A percentile compares a stretch with the other conserved stretches of the same genome.
phyloP scores from a whole-genome alignment of 768 basidiomycete species.

The Boletus subcaerulescens region DNA sequence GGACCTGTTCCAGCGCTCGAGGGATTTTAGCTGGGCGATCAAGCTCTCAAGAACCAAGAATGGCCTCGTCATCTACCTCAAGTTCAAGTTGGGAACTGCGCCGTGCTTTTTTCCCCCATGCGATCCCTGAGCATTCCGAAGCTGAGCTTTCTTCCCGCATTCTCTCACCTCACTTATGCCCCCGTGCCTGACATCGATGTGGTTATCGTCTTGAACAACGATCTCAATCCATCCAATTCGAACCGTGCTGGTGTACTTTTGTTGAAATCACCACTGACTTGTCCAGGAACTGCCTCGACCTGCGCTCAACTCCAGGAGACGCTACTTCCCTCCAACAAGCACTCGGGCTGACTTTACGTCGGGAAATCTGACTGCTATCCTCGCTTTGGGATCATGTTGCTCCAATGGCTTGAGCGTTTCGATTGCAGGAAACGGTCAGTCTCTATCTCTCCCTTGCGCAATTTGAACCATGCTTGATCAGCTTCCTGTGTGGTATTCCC shows the following conservation, averaged over 20 bases:
- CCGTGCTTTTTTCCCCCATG: background rate
- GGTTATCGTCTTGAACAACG: slow-evolving; percentile 13
- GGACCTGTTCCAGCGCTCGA: no score
- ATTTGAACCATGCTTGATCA: background rate
- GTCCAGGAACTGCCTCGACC: background rate
- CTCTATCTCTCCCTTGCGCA: no score
- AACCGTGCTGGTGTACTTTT: slow-evolving; percentile 10
- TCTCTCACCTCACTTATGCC: background rate
- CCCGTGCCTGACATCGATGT: no score
- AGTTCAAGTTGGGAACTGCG: no score
- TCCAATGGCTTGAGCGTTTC: background rate
- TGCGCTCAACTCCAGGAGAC: slow-evolving; percentile 10
- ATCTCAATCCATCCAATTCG: slow-evolving; percentile 6
- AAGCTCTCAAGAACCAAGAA: no score
- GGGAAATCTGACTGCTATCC: background rate
- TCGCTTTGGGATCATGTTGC: slow-evolving; percentile 3
- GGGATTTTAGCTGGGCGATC: background rate
- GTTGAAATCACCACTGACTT: background rate
- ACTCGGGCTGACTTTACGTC: background rate
- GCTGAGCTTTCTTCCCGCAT: background rate
- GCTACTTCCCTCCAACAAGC: background rate
- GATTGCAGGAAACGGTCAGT: slow-evolving; percentile 5
- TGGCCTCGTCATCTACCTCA: no score
- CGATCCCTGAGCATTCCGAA: background rate
- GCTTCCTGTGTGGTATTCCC: background rate